Percentiles rank a stretch among this genome's conserved stretches.
These are phyloP conservation scores for Cryptococcus sp. DNA, from an alignment of 1,284 basidiomycete genomes.

Conservation along the genomic window DNA sequence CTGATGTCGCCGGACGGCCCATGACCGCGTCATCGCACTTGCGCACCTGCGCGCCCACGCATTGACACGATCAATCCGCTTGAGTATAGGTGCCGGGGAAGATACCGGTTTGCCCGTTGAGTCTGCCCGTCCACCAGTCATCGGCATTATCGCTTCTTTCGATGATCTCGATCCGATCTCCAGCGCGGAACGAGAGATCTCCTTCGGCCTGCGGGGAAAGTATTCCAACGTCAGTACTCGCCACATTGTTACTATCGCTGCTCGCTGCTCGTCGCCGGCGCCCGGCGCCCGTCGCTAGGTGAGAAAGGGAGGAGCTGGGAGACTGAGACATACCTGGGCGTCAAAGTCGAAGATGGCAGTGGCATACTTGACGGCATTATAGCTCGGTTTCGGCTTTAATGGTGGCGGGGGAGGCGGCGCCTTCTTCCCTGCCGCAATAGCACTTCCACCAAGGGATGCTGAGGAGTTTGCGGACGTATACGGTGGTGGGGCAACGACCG, in stretches of 20 bases:
- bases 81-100: constrained; percentile 75
- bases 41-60: neutral
- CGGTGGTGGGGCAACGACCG: constrained; percentile 60
- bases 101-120: constrained; percentile 83
- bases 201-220: constrained; percentile 72
- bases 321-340: constrained; percentile 63
- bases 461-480: constrained; percentile 48
- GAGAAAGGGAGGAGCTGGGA: neutral
- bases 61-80: constrained; percentile 29
- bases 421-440: constrained; percentile 63
- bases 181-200: constrained; percentile 85
- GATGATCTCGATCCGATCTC: constrained; percentile 92
- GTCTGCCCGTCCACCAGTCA: constrained; percentile 96
- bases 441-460: constrained; percentile 41
- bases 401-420: constrained; percentile 86
- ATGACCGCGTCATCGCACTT: too few species aligned
- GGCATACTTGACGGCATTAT: constrained; percentile 66
- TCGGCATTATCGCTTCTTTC: constrained; percentile 81
- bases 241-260: neutral
- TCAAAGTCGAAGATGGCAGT: constrained; percentile 94
- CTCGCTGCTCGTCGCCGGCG: too few species aligned
- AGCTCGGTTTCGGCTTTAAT: constrained; percentile 73
- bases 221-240: constrained; percentile 1
- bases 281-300: too few species aligned
- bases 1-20: too few species aligned